Evolutionary conservation across 768 basidiomycete genomes (phyloP).

Genomic region (Mrakia gelida): DNA sequence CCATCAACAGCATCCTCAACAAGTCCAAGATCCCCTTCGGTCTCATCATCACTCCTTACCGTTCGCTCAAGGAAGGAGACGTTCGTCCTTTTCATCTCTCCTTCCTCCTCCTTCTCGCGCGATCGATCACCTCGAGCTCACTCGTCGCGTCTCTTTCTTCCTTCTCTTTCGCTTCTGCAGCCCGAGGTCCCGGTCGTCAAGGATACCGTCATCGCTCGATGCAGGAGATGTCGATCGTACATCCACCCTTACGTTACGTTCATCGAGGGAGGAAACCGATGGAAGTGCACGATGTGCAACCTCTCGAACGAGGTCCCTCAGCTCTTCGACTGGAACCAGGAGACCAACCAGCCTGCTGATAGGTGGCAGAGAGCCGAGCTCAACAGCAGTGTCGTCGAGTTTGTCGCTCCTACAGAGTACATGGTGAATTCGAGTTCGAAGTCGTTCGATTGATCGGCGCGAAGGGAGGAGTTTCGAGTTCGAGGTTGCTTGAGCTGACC

Average conservation of each 20-base stretch:
- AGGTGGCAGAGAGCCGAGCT: constrained; percentile 90
- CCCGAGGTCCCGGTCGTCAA: constrained; percentile 81
- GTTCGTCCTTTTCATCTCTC: constrained; percentile 39
- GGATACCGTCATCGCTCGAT: constrained; percentile 92
- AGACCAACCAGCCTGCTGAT: constrained; percentile 87
- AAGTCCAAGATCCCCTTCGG: constrained; percentile 90
- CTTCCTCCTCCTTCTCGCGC: too few species aligned
- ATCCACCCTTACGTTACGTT: constrained; percentile 98
- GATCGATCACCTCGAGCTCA: not conserved
- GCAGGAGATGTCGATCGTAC: constrained; percentile 90
- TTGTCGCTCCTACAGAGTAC: constrained; percentile 95
- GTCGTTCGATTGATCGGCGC: too few species aligned
- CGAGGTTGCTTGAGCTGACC: too few species aligned
- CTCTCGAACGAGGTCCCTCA: constrained; percentile 98
- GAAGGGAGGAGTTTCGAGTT: too few species aligned
- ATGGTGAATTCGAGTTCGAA: constrained; percentile 59
- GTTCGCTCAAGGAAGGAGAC: constrained; percentile 66
- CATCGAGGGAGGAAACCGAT: constrained; percentile 95
- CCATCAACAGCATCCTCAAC: constrained; percentile 74
- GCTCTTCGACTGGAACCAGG: constrained; percentile 96
- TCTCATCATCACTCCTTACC: constrained; percentile 83
- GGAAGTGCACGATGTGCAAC: constrained; percentile 99
- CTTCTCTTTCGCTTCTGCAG: constrained; percentile 44
- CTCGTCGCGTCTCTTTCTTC: not conserved
- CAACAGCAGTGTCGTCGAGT: constrained; percentile 91